Base-by-base conservation (phyloP, 2,329 filamentous ascomycete species). In the Canariomyces notabilis region DNA sequence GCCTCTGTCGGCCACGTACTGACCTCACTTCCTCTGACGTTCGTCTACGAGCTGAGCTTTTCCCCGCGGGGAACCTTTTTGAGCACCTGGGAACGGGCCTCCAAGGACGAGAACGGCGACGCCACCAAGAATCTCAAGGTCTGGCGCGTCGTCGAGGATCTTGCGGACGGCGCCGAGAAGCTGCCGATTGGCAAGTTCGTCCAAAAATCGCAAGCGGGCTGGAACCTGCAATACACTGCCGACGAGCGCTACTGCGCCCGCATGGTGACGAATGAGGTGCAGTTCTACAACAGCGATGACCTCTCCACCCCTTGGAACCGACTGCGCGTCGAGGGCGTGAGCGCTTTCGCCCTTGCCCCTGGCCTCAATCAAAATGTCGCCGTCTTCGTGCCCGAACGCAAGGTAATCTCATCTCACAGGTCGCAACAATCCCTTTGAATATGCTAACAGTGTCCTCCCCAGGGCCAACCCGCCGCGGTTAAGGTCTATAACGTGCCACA, bases 91-190 rank as follows among this genome's bases (percentile, higher is more conserved):
- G 91, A 98, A 73, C 83, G 93, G 29, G 86, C 89, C 7, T 77
- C 80, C 56, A 97, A 97, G 73, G 91, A 97, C 62, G 91, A 91
- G 62, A 84, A 87, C 50, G 93, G 93, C 47, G 89, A 96, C 67
- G 89, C 93, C 37, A 84, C 82, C 58, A 96, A 95, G 79, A 98
- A 98, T 66, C 74, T 98, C 55, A 97, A 96, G 76, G 84, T 98
- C 59, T 98, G 93, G 93, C 82, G 83, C 64, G 89, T 87, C 29
- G 71, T 88, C 45, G 86, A 91, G 62, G 81, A 86, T 7, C 66
- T 75, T 11, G 71, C 80, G 37, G 77, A 77, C 37, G 79, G 69
- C 39, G 71, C 70, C 50, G 79, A 84, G 57, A 85, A 87, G 68
- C 75, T 83, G 59, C 82, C 90, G 22, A 77, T 96, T 37, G 91